Conservation (phyloP, 257 asterid species). For the Eustoma russellianum region DNA sequence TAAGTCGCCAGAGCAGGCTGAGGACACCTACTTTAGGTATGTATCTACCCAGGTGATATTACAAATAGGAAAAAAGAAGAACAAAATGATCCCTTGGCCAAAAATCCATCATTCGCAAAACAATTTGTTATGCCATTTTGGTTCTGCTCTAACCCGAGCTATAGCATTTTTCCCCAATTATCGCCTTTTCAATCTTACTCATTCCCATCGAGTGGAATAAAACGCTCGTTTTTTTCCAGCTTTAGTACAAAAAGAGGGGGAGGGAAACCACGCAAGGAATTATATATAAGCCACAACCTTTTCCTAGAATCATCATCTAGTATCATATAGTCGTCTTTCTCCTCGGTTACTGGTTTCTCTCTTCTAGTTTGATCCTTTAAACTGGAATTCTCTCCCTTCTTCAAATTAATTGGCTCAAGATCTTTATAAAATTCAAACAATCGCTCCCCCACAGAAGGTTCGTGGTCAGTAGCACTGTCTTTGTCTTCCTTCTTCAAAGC, state of each 20-base stretch:
- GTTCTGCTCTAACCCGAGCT: too few species aligned
- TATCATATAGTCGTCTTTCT: constrained; percentile 13
- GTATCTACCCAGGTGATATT: background rate
- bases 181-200: background rate
- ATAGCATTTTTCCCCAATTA: too few species aligned
- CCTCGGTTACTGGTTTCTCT: constrained; percentile 23
- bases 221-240: background rate
- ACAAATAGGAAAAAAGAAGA: background rate
- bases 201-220: too few species aligned
- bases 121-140: too few species aligned
- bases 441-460: constrained; percentile 32
- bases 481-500: constrained; percentile 20
- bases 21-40: background rate
- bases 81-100: too few species aligned
- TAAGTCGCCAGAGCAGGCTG: too few species aligned
- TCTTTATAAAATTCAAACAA: constrained; percentile 24
- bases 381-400: constrained; percentile 8
- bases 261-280: too few species aligned
- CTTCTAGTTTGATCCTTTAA: constrained; percentile 25
- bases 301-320: constrained; percentile 50
- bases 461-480: constrained; percentile 17
- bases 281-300: constrained; percentile 30
- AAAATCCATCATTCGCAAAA: too few species aligned
- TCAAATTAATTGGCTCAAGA: constrained; percentile 14
- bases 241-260: background rate